Base-by-base conservation (phyloP, 495 filamentous ascomycete species). In the Hypoxylon intermedium region DNA sequence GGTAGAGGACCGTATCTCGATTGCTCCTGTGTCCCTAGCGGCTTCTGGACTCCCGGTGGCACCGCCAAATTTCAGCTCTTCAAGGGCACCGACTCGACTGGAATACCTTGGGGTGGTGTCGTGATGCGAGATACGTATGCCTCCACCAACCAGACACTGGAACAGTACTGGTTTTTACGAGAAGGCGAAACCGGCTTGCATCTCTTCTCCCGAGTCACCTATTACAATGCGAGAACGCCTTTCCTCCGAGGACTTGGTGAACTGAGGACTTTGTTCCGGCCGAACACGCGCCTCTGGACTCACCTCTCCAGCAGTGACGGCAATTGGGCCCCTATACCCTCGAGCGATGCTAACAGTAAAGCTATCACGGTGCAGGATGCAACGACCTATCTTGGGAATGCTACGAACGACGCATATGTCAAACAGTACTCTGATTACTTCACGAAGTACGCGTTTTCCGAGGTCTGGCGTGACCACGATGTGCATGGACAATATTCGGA, bases 101-200 rank as follows among this genome's bases (percentile, higher is more conserved):
- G 74, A 1, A 80, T 72, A 1, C 47, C 70, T 3, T 84, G 79
- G 42, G 82, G 77, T 5, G 80, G 82, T 2, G 72, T 84, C 6
- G 72, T 80, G 34, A 71, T 85, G 66, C 77, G 70, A 9, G 80
- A 84, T 41, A 79, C 74, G 0, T 84, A 83, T 46, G 70, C 77
- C 1, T 72, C 76, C 0, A 83, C 80, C 0, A 76, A 80, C 6
- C 81, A 83, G 58, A 68, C 72, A 9, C 74, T 85, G 48, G 76
- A 84, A 47, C 83, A 85, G 36, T 83, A 82, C 64, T 85, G 78
- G 82, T 83, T 83, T 45, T 67, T 84, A 6, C 66, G 82, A 13
- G 80, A 83, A 23, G 79, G 78, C 13, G 82, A 85, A 53, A 84
- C 82, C 0, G 82, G 83, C 0, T 52, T 84, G 26, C 80, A 85